phyloP scores from a whole-genome alignment of 2,329 filamentous ascomycete genomes.

The Pseudogymnoascus sp. region DNA sequence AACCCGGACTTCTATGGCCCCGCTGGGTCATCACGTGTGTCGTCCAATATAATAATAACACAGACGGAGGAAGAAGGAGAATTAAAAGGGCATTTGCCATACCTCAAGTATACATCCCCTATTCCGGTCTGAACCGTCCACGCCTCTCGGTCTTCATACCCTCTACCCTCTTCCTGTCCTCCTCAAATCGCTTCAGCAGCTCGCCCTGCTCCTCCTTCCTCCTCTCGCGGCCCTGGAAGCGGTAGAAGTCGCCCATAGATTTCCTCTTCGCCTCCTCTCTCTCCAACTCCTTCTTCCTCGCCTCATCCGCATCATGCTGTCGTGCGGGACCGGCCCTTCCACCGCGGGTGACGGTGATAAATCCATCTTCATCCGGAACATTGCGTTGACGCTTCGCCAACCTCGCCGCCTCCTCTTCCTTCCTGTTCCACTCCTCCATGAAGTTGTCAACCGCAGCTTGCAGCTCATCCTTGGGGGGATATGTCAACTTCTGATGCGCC shows the following conservation, averaged over 20 bases:
- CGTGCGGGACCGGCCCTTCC: slow-evolving; percentile 64
- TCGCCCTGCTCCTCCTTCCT: slow-evolving; percentile 67
- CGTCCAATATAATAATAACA: slow-evolving; percentile 9
- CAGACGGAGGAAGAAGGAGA: not conserved
- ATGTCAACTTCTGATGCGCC: slow-evolving; percentile 62
- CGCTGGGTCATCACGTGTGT: slow-evolving; percentile 40
- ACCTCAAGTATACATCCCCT: slow-evolving; percentile 23
- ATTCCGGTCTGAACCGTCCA: slow-evolving; percentile 51
- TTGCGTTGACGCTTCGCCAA: slow-evolving; percentile 59
- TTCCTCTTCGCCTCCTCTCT: slow-evolving; percentile 55
- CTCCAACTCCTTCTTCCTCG: slow-evolving; percentile 52
- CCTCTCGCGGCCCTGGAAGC: slow-evolving; percentile 74
- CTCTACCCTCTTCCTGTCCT: slow-evolving; percentile 64
- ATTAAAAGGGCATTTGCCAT: slow-evolving; percentile 13
- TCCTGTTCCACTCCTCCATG: slow-evolving; percentile 73
- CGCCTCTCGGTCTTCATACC: slow-evolving; percentile 62
- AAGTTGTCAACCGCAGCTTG: slow-evolving; percentile 73
- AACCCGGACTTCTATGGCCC: slow-evolving; percentile 44
- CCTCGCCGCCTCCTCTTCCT: slow-evolving; percentile 55
- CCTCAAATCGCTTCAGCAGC: slow-evolving; percentile 64
- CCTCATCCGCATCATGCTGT: slow-evolving; percentile 60
- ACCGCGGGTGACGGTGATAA: slow-evolving; percentile 81
- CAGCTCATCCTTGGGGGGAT: slow-evolving; percentile 59
- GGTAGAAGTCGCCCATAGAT: slow-evolving; percentile 67
- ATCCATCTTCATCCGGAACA: slow-evolving; percentile 89